These are phyloP conservation scores for Veloporphyrellus conicus DNA, from an alignment of 1,284 basidiomycete species.

Conservation along the genomic window DNA sequence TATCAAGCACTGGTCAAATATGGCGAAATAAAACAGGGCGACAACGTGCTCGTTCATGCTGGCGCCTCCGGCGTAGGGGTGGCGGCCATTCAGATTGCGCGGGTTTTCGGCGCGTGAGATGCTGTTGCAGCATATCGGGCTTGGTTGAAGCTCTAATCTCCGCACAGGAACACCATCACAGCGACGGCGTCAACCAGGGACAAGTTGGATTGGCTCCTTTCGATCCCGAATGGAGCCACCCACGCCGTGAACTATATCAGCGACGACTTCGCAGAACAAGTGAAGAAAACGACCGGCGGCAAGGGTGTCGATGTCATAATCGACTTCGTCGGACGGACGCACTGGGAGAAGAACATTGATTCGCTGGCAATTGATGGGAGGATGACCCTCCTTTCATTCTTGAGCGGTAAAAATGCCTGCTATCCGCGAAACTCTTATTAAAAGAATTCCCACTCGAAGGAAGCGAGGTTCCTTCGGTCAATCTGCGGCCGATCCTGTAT, in stretches of 20 bases:
- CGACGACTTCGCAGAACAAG: slow-evolving; percentile 69
- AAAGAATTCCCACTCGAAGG: slow-evolving; percentile 45
- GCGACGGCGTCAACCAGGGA: slow-evolving; percentile 83
- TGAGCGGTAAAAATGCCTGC: slow-evolving; percentile 56
- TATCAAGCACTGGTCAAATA: slow-evolving; percentile 78
- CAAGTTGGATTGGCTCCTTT: slow-evolving; percentile 78
- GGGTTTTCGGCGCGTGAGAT: slow-evolving; percentile 66
- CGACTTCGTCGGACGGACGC: slow-evolving; percentile 83
- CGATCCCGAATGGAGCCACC: slow-evolving; percentile 61
- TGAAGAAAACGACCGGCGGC: slow-evolving; percentile 59
- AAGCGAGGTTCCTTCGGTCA: slow-evolving; percentile 55
- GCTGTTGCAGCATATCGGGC: slow-evolving; percentile 5
- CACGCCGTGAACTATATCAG: slow-evolving; percentile 85
- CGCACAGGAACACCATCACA: slow-evolving; percentile 61
- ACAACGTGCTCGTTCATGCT: slow-evolving; percentile 84
- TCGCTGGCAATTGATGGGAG: slow-evolving; percentile 75
- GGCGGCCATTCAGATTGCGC: slow-evolving; percentile 86
- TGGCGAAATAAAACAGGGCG: slow-evolving; percentile 65
- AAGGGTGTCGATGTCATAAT: slow-evolving; percentile 80
- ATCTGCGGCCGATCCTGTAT: slow-evolving; percentile 68
- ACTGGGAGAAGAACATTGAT: slow-evolving; percentile 81
- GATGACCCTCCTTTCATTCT: slow-evolving; percentile 65
- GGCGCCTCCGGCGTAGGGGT: slow-evolving; percentile 89
- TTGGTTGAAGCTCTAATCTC: slow-evolving; percentile 13
- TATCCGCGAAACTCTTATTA: slow-evolving; percentile 25